These are phyloP conservation scores for Solanum tarijense DNA, from an alignment of 257 asterid genomes.

Conservation along the genomic window DNA sequence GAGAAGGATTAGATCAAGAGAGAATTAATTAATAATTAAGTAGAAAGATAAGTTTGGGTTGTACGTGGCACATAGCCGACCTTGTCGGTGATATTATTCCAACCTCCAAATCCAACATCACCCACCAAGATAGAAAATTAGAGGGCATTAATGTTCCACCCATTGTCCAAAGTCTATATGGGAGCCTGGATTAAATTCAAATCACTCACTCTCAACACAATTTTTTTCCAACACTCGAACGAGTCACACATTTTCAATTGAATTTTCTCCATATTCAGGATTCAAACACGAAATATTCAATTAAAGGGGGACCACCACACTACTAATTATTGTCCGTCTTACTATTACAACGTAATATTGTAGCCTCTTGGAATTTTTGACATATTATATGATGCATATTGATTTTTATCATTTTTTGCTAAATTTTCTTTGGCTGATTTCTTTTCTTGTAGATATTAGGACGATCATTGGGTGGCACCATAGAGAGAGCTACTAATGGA, in stretches of 20 bases:
- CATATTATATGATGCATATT: background rate
- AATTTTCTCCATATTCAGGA: too few relatives aligned
- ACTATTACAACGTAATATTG: background rate
- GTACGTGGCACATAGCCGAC: background rate
- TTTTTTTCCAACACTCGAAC: too few relatives aligned
- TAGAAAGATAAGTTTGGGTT: background rate
- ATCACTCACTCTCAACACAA: too few relatives aligned
- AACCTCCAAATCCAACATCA: background rate
- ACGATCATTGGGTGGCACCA: conserved; percentile 75
- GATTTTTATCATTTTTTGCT: background rate
- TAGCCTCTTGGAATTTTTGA: background rate
- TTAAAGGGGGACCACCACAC: too few relatives aligned
- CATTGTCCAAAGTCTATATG: too few relatives aligned
- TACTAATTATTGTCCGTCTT: background rate
- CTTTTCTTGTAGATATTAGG: conserved; percentile 46
- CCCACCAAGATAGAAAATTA: background rate
- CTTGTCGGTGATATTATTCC: background rate
- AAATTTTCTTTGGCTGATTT: background rate
- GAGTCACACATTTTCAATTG: too few relatives aligned
- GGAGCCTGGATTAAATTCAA: too few relatives aligned
- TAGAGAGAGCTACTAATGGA: conserved; percentile 57
- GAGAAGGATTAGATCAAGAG: background rate
- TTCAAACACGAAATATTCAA: too few relatives aligned
- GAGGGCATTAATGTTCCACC: background rate
- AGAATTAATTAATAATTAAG: background rate